Percentiles rank a stretch among this genome's conserved stretches.
phyloP scores from a whole-genome alignment of 169 alveolate genomes.

The Cryptosporidium sp. region DNA sequence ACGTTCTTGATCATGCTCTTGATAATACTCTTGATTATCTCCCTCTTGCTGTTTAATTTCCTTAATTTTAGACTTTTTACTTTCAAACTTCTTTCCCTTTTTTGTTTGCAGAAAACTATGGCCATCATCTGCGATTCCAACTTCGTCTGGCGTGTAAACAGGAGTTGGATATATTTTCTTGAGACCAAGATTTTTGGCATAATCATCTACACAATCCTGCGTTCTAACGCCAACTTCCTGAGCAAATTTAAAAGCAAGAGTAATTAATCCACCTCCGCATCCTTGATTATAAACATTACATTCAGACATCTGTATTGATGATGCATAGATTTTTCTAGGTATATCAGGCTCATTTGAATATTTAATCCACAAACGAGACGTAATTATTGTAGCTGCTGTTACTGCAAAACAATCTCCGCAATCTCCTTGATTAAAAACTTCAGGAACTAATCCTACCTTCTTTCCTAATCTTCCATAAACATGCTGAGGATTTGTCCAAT shows the following conservation, averaged over 20 bases:
- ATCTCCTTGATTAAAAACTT: slow-evolving; percentile 41
- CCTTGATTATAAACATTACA: slow-evolving; percentile 74
- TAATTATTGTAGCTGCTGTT: slow-evolving; percentile 68
- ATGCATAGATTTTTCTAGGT: slow-evolving; percentile 8
- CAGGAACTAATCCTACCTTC: slow-evolving; percentile 24
- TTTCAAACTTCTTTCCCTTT: background rate
- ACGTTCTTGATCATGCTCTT: background rate
- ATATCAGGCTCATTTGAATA: slow-evolving; percentile 9
- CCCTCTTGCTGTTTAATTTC: background rate
- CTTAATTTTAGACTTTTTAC: background rate
- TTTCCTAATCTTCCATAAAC: slow-evolving; percentile 74
- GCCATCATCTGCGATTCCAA: slow-evolving; percentile 59
- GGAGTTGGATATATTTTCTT: slow-evolving; percentile 48
- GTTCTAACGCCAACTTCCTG: slow-evolving; percentile 65
- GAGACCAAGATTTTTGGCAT: slow-evolving; percentile 9
- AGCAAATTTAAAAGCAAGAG: slow-evolving; percentile 66
- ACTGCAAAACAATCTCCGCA: slow-evolving; percentile 70
- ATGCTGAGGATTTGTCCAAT: slow-evolving; percentile 62
- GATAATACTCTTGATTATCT: background rate
- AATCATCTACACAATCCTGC: slow-evolving; percentile 53
- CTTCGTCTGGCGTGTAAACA: slow-evolving; percentile 32
- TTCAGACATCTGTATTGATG: slow-evolving; percentile 58
- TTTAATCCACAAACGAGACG: slow-evolving; percentile 68
- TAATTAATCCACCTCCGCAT: slow-evolving; percentile 68
- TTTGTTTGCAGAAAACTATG: slow-evolving; percentile 55